Percentiles rank a stretch among this genome's conserved stretches.
Conservation (phyloP, 768 basidiomycete genomes). For the Leccinum truebloodii region DNA sequence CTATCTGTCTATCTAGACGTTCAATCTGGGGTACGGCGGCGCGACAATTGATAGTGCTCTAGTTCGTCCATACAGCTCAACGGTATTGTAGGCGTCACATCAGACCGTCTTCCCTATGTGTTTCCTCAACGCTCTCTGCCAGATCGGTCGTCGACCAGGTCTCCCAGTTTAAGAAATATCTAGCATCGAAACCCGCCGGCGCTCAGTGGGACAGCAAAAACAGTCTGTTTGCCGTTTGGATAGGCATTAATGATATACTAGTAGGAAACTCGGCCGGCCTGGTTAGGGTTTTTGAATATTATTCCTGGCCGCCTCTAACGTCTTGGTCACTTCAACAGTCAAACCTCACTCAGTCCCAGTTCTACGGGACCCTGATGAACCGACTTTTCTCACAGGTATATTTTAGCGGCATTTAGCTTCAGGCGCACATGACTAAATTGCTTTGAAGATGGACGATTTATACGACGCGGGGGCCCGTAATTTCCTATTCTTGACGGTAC, state of each 20-base stretch:
- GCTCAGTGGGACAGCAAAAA: conserved; percentile 59
- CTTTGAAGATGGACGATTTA: too few relatives aligned
- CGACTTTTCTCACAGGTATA: too few relatives aligned
- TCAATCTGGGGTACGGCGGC: conserved; percentile 67
- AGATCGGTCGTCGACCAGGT: conserved; percentile 53
- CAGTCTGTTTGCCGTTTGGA: conserved; percentile 66
- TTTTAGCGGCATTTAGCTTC: too few relatives aligned
- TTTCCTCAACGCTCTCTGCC: neutral
- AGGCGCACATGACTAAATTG: too few relatives aligned
- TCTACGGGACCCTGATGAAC: too few relatives aligned
- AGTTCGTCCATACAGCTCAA: conserved; percentile 52
- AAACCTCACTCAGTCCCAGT: too few relatives aligned
- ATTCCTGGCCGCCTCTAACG: too few relatives aligned
- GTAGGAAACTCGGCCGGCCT: conserved; percentile 27
- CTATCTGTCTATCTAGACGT: conserved; percentile 40
- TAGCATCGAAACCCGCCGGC: conserved; percentile 47
- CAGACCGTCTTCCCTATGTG: neutral
- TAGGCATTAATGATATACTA: conserved; percentile 63
- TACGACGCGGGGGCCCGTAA: too few relatives aligned
- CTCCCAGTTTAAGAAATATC: conserved; percentile 51
- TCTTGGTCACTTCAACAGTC: too few relatives aligned
- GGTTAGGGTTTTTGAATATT: neutral
- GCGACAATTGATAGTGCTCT: conserved; percentile 63
- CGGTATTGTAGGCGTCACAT: conserved; percentile 49
- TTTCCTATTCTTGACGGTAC: too few relatives aligned